phyloP scores from a whole-genome alignment of 2,329 filamentous ascomycete species.

The Basipetospora chlamydospora region DNA sequence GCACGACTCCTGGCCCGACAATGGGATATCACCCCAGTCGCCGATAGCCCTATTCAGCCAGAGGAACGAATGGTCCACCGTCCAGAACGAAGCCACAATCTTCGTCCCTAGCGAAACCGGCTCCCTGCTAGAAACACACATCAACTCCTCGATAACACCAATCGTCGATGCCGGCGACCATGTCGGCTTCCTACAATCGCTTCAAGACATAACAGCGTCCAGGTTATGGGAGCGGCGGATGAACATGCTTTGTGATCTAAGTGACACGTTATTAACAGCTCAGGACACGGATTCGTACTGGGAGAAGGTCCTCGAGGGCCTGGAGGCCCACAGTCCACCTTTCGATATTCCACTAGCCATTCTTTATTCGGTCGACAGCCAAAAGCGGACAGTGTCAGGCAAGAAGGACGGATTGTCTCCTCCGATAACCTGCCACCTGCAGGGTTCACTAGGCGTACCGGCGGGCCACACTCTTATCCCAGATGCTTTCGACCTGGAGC shows the following conservation, averaged over 20 bases:
- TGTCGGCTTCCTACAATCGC: slow-evolving; percentile 31
- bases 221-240: slow-evolving; percentile 33
- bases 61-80: slow-evolving; percentile 17
- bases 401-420: slow-evolving; percentile 13
- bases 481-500: slow-evolving; percentile 19
- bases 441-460: slow-evolving; percentile 31
- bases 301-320: slow-evolving; percentile 27
- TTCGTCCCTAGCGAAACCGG: slow-evolving; percentile 25
- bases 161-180: slow-evolving; percentile 22
- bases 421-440: slow-evolving; percentile 22
- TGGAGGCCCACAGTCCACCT: slow-evolving; percentile 25
- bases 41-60: slow-evolving; percentile 1
- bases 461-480: slow-evolving; percentile 27
- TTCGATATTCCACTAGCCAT: slow-evolving; percentile 37
- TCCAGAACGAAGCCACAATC: slow-evolving; percentile 29
- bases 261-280: slow-evolving; percentile 26
- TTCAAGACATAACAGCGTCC: slow-evolving; percentile 30
- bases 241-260: slow-evolving; percentile 33
- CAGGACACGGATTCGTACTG: slow-evolving; percentile 32
- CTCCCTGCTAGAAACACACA: slow-evolving; percentile 29
- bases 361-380: slow-evolving; percentile 32
- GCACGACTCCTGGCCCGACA: slow-evolving; percentile 44
- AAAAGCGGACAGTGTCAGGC: slow-evolving; percentile 13
- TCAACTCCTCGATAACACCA: slow-evolving; percentile 24
- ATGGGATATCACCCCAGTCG: slow-evolving; percentile 10